Percentiles rank a stretch among this genome's conserved stretches.
phyloP scores from a whole-genome alignment of 2,329 filamentous ascomycete genomes.

The Pyrenochaeta sp. region DNA sequence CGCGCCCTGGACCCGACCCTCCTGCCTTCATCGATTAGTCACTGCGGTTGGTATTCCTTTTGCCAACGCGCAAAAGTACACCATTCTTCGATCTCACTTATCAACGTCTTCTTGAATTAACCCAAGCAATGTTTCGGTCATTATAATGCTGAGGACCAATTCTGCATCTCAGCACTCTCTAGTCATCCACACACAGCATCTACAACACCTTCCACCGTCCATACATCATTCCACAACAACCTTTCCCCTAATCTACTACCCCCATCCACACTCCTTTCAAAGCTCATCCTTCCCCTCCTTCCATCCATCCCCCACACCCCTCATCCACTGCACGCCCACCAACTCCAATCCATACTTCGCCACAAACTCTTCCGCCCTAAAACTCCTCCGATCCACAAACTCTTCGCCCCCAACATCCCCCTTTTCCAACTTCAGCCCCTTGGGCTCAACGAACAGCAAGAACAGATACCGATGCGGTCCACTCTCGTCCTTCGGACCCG shows the following conservation, averaged over 20 bases:
- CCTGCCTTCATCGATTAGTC: not conserved
- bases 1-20: not conserved
- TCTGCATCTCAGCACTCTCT: not conserved
- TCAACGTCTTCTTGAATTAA: no score
- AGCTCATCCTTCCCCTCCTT: conserved; percentile 25
- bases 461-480: conserved; percentile 48
- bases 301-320: conserved; percentile 49
- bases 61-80: not conserved
- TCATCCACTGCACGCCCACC: conserved; percentile 49
- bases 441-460: conserved; percentile 40
- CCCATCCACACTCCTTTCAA: not conserved
- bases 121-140: no score
- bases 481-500: conserved; percentile 46
- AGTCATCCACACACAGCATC: no score
- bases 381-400: conserved; percentile 46
- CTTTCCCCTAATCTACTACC: not conserved
- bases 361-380: conserved; percentile 33
- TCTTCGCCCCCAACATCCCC: conserved; percentile 46
- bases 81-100: no score
- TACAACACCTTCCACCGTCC: no score
- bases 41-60: no score
- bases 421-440: conserved; percentile 29
- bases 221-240: not conserved
- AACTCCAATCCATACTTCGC: conserved; percentile 38
- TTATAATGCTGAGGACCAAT: not conserved